Percentiles rank a stretch among this genome's conserved stretches.
phyloP scores from a whole-genome alignment of 2,329 filamentous ascomycete species.

The Claviceps humidiphila region DNA sequence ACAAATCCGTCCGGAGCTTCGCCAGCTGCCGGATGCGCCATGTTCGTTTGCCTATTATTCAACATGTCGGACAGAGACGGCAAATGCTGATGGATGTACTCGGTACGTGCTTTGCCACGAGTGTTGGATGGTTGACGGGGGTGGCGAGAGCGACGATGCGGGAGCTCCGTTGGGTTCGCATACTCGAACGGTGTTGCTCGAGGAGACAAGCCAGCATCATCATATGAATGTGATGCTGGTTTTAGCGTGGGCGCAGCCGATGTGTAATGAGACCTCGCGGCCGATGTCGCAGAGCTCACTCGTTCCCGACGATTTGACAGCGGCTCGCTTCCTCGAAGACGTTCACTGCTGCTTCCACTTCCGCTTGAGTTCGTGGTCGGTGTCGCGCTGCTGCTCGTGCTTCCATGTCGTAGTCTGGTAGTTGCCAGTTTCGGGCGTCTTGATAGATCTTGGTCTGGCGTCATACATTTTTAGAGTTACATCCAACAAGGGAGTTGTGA shows the following conservation, averaged over 20 bases:
- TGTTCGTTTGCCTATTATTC: slow-evolving; percentile 19
- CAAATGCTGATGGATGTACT: slow-evolving; percentile 22
- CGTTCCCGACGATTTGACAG: slow-evolving; percentile 33
- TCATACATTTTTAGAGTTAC: background rate
- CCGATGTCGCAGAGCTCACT: slow-evolving; percentile 33
- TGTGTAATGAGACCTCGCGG: slow-evolving; percentile 31
- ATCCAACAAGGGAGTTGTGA: background rate
- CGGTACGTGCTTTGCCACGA: slow-evolving; percentile 13
- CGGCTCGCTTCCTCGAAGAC: slow-evolving; percentile 33
- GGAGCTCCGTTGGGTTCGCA: slow-evolving; percentile 15
- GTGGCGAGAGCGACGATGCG: slow-evolving; percentile 14
- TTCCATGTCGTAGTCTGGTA: slow-evolving; percentile 22
- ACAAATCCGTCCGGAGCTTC: slow-evolving; percentile 2
- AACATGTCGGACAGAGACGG: slow-evolving; percentile 36
- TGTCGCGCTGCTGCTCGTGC: slow-evolving; percentile 27
- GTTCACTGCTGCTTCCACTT: slow-evolving; percentile 36
- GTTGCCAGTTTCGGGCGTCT: slow-evolving; percentile 36
- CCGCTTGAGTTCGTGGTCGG: slow-evolving; percentile 25
- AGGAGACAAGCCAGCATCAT: slow-evolving; percentile 33
- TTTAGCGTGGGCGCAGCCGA: slow-evolving; percentile 22
- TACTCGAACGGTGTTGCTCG: slow-evolving; percentile 23
- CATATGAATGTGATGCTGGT: slow-evolving; percentile 23
- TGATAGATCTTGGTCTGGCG: slow-evolving; percentile 24
- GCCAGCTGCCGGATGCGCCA: slow-evolving; percentile 7
- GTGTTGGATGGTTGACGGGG: slow-evolving; percentile 15